These are phyloP conservation scores for Avena eriantha DNA, from an alignment of 176 grass and related monocot genomes.

Conservation along the genomic window DNA sequence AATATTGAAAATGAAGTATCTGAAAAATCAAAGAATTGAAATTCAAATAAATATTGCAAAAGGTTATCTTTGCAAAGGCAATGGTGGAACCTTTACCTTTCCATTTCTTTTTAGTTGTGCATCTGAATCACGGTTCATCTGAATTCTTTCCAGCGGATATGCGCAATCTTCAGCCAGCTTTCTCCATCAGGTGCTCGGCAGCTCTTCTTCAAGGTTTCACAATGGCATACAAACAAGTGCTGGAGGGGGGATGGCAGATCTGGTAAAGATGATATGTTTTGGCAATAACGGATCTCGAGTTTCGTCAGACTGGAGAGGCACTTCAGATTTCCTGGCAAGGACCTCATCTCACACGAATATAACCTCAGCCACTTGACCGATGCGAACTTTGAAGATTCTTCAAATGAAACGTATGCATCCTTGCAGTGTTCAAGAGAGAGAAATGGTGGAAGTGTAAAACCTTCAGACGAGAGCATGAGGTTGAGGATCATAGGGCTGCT, in stretches of 20 bases:
- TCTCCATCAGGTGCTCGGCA: slow-evolving; percentile 25
- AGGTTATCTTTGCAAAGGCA: neutral
- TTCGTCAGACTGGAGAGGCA: neutral
- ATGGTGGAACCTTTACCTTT: neutral
- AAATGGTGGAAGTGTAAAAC: neutral
- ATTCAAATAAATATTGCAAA: neutral
- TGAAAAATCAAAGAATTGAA: neutral
- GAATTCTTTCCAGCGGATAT: slow-evolving; percentile 13
- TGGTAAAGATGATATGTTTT: slow-evolving; percentile 28
- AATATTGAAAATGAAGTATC: neutral
- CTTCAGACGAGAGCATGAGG: neutral
- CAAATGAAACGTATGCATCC: neutral
- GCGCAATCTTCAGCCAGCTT: slow-evolving; percentile 29
- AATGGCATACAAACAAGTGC: accelerated
- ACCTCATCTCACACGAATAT: accelerated
- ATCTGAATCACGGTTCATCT: neutral
- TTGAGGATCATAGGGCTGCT: neutral
- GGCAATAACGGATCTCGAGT: accelerated
- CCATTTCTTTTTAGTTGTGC: neutral
- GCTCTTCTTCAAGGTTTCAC: neutral
- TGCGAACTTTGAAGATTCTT: neutral
- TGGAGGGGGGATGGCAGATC: neutral
- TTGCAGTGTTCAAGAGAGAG: accelerated
- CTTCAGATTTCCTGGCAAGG: neutral
- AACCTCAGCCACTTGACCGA: accelerated